Conservation (phyloP, 202 grass and related monocot species). For the Hordeum pubiflorum region DNA sequence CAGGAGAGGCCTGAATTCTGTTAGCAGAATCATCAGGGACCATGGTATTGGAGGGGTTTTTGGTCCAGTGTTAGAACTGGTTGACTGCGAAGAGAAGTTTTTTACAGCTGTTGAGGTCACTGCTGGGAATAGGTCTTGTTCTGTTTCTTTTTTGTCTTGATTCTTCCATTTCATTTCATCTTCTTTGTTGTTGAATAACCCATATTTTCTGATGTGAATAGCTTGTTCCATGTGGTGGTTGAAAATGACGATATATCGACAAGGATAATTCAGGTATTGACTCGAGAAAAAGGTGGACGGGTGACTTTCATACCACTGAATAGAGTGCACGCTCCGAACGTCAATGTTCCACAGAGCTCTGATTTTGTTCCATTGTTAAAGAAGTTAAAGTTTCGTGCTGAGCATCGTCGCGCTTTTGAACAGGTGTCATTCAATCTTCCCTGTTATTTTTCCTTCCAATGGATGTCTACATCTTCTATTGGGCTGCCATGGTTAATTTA, state of each 20-base stretch:
- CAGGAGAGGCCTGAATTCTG: constrained; percentile 93
- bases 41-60: constrained; percentile 74
- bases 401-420: constrained; percentile 78
- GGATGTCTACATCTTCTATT: constrained; percentile 19
- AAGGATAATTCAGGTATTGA: constrained; percentile 83
- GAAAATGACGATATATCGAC: constrained; percentile 92
- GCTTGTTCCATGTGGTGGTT: constrained; percentile 95
- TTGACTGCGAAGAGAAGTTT: constrained; percentile 94
- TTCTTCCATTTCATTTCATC: constrained; percentile 2
- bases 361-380: constrained; percentile 94
- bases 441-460: background rate
- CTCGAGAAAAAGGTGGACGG: constrained; percentile 88
- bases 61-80: constrained; percentile 89
- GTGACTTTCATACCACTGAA: constrained; percentile 99
- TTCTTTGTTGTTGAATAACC: constrained; percentile 9
- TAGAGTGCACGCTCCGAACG: constrained; percentile 68
- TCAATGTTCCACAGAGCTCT: constrained; percentile 74
- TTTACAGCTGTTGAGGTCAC: constrained; percentile 99
- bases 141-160: background rate
- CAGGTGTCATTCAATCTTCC: constrained; percentile 43
- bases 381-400: constrained; percentile 77
- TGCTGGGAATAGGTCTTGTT: constrained; percentile 69
- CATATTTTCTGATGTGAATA: constrained; percentile 36
- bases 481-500: constrained; percentile 12
- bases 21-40: constrained; percentile 81